phyloP scores from a whole-genome alignment of 2,329 filamentous ascomycete species.

The Alternaria sp. region DNA sequence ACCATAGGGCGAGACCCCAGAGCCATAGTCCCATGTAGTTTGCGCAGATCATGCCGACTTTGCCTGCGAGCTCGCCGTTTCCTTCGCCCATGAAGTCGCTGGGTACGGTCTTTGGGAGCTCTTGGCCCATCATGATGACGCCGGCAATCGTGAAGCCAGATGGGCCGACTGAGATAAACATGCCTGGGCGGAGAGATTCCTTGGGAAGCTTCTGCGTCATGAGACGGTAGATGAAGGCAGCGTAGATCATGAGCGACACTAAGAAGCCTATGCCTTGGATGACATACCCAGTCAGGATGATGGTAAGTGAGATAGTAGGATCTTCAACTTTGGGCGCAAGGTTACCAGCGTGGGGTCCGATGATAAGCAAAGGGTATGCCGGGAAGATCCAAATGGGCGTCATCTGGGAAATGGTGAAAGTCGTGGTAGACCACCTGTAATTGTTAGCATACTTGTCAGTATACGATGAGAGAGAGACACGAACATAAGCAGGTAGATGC shows the following conservation, averaged over 20 bases:
- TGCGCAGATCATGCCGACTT: constrained; percentile 61
- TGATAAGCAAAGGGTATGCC: constrained; percentile 79
- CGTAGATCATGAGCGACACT: constrained; percentile 78
- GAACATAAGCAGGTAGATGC: constrained; percentile 77
- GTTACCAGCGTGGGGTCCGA: constrained; percentile 73
- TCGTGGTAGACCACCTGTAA: constrained; percentile 67
- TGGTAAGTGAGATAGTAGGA: constrained; percentile 54
- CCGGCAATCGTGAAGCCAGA: constrained; percentile 71
- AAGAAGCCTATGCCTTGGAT: constrained; percentile 70
- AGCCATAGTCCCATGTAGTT: constrained; percentile 77
- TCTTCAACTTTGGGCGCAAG: constrained; percentile 56
- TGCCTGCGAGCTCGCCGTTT: constrained; percentile 59
- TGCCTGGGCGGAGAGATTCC: constrained; percentile 77
- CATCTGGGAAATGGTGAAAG: constrained; percentile 80
- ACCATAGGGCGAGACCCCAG: constrained; percentile 83
- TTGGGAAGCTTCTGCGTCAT: constrained; percentile 87
- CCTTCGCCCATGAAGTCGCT: constrained; percentile 62
- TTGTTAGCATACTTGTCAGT: neutral
- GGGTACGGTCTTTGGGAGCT: constrained; percentile 57
- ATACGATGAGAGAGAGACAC: constrained; percentile 24
- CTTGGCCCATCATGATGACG: constrained; percentile 63
- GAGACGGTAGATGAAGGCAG: constrained; percentile 81
- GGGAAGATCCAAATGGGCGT: constrained; percentile 90
- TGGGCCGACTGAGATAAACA: constrained; percentile 85
- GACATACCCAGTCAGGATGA: constrained; percentile 65